Evolutionary conservation across 305 asterid species (phyloP), one percentile per base, ranked within the genome.

Genomic region (Ilex paraguariensis): DNA sequence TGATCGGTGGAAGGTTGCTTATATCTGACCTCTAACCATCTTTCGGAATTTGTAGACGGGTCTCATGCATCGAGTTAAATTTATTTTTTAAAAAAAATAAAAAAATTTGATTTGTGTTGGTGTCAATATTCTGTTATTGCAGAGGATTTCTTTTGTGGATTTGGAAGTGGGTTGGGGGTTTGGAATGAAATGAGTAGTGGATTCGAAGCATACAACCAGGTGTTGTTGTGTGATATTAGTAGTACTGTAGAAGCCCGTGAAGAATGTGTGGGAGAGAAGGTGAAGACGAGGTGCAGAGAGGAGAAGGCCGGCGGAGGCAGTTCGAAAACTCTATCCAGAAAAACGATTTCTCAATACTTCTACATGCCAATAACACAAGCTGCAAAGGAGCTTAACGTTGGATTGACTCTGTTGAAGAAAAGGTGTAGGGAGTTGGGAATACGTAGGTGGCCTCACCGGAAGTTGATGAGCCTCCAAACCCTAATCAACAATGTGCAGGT

Each of bases 371-470:
- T 93, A 2, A 80, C 90, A 0, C 77, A 81, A 49, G 98, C 98
- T 0, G 98, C 98, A 0, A 80, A 70, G 32, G 87, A 90, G 30
- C 85, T 93, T 0, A 84, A 90, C 0, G 84, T 93, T 0, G 98
- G 98, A 3, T 62, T 93, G 44, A 93, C 98, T 7, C 87, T 84
- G 5, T 62, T 93, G 67, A 93, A 93, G 85, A 90, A 87, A 64
- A 81, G 97, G 68, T 93, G 97, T 31, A 69, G 98, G 17, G 94
- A 90, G 12, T 64, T 92, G 60, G 97, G 98, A 0, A 90, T 92
- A 30, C 70, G 78, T 7, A 75, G 98, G 54, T 92, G 98, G 96
- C 98, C 98, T 0, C 95, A 90, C 12, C 40, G 98, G 13, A 92
- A 92, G 74, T 79, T 92, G 74, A 84, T 75, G 86, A 87, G 96